Evolutionary conservation across 2,329 filamentous ascomycete species (phyloP).

Genomic region (Cladosporium austrohemisphaericum): DNA sequence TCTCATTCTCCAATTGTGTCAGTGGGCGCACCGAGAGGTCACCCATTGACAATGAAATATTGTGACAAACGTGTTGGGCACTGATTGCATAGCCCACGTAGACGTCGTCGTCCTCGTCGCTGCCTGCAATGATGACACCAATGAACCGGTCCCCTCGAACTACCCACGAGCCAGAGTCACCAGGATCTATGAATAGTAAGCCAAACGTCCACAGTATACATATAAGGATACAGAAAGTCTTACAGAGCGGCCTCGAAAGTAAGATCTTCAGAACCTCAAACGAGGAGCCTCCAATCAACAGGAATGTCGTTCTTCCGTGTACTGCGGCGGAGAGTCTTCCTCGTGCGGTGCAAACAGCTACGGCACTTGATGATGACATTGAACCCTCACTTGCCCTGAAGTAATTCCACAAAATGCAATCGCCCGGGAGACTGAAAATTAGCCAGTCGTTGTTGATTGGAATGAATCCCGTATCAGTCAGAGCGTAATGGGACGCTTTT

Average conservation of each 20-base stretch:
- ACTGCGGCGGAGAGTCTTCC: not conserved
- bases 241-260: not conserved
- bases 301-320: not conserved
- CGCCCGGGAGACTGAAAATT: not conserved
- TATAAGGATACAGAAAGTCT: not conserved
- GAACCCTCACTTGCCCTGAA: not conserved
- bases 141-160: not conserved
- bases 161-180: conserved; percentile 1
- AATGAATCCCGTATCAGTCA: not conserved
- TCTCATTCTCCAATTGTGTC: not conserved
- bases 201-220: not conserved
- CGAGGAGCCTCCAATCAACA: not conserved
- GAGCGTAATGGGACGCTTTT: not conserved
- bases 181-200: not conserved
- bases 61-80: not conserved
- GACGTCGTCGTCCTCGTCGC: not conserved
- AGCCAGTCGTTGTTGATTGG: not conserved
- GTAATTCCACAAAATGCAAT: not conserved
- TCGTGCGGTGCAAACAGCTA: not conserved
- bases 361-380: too few relatives aligned
- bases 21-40: not conserved
- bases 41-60: not conserved
- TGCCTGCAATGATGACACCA: not conserved
- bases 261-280: not conserved
- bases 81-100: not conserved